Base-by-base conservation (phyloP, 768 basidiomycete species). In the Brasilioporus rufonigricans region DNA sequence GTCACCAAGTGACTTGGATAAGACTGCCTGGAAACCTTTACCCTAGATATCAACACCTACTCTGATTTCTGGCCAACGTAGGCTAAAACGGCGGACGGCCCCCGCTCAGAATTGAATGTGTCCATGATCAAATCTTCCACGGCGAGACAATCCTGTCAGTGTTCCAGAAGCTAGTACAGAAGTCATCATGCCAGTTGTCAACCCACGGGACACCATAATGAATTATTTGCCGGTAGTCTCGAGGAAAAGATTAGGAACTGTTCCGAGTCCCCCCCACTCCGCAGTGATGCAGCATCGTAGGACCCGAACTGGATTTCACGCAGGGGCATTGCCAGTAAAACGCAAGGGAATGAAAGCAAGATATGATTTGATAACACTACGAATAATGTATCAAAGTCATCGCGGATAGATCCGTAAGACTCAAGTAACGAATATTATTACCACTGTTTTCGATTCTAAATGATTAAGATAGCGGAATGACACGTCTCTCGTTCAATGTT, bases 191-290 rank as follows among this genome's bases (percentile, higher is more conserved):
- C 45, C n/a, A 48, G 31, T 5, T 27, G 24, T 40, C 27, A 26
- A 76, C 78, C 44, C 61, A 90, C 89, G 24, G 85, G 80, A 65
- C 89, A 91, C 89, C 89, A 91, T 65, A 84, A 69, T 50, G 73
- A 29, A 27, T 48, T 21, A 14, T 36, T 66, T 26, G 83, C 87
- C 54, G 81, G 75, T 2, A 82, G 77, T 47, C 84, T 73, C 19
- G 86, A 88, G 11, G 88, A 80, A 57, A 85, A 89, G n/a, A 91
- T 72, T 26, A 89, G 50, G 55, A 77, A 88, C 16, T 73, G 64
- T 39, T 83, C n/a, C n/a, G n/a, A n/a, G n/a, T n/a, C 81, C n/a
- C 76, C 70, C 11, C 73, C 75, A 29, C 71, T 64, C 52, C 68
- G 59, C 21, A 83, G 70, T 3, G 74, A 70, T 26, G 55, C 50